These are phyloP conservation scores for Trichoderma guizhouense DNA, from an alignment of 2,329 filamentous ascomycete species.

Conservation along the genomic window DNA sequence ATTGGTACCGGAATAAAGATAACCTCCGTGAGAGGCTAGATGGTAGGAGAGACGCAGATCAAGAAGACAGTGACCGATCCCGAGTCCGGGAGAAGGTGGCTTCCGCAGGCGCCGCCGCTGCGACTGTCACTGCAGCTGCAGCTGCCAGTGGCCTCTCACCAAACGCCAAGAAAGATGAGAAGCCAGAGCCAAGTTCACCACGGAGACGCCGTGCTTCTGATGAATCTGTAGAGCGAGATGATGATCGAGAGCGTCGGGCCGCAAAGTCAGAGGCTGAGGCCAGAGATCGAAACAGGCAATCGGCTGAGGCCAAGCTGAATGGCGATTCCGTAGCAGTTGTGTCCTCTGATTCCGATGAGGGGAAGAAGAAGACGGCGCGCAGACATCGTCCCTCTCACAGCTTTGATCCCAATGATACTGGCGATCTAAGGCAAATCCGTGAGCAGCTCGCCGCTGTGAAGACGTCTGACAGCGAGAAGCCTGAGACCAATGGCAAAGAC, in stretches of 20 bases:
- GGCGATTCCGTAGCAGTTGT: conserved; percentile 31
- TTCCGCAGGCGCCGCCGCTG: conserved; percentile 40
- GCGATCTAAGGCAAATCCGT: conserved; percentile 48
- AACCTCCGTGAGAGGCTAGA: conserved; percentile 31
- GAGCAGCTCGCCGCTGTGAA: conserved; percentile 47
- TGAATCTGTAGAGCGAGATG: conserved; percentile 20
- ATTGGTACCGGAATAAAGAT: conserved; percentile 29
- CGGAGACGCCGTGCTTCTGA: conserved; percentile 31
- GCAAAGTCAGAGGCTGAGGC: conserved; percentile 20
- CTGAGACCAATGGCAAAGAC: conserved; percentile 3
- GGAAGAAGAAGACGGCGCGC: conserved; percentile 37
- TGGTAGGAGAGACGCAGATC: conserved; percentile 30
- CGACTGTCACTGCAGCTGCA: conserved; percentile 32
- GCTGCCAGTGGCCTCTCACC: conserved; percentile 45
- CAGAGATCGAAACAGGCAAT: conserved; percentile 35
- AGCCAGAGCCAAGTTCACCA: conserved; percentile 31
- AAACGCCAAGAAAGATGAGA: conserved; percentile 38
- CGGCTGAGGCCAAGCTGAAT: conserved; percentile 38
- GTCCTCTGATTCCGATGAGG: conserved; percentile 42
- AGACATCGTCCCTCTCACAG: conserved; percentile 37
- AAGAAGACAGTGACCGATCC: conserved; percentile 39
- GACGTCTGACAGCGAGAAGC: conserved; percentile 24
- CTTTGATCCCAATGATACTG: conserved; percentile 54
- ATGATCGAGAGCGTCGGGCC: conserved; percentile 22
- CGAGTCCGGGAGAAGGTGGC: conserved; percentile 48